Evolutionary conservation across 2,329 filamentous ascomycete genomes (phyloP).

Genomic region (Herpotrichia juniperi): DNA sequence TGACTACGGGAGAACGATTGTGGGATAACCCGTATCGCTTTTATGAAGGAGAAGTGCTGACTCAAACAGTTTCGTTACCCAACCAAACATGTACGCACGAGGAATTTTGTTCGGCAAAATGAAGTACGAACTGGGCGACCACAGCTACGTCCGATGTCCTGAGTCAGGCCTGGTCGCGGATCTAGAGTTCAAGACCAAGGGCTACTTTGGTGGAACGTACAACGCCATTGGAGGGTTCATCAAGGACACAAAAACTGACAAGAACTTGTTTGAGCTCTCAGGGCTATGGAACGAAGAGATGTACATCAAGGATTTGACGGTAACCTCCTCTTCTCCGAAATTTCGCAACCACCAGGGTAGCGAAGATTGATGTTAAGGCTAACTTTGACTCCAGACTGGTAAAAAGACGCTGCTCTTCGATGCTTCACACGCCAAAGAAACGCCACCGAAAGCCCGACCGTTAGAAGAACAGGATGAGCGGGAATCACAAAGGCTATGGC

Average conservation of each 20-base stretch:
- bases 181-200: slow-evolving; percentile 98
- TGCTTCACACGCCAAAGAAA: slow-evolving; percentile 77
- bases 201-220: slow-evolving; percentile 94
- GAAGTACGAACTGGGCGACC: slow-evolving; percentile 98
- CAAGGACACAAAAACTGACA: slow-evolving; percentile 84
- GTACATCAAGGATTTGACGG: slow-evolving; percentile 82
- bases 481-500: slow-evolving; percentile 90
- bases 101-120: slow-evolving; percentile 98
- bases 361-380: neutral
- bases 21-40: slow-evolving; percentile 54
- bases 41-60: slow-evolving; percentile 11
- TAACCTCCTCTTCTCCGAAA: slow-evolving; percentile 43
- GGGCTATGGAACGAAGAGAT: slow-evolving; percentile 96
- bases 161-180: slow-evolving; percentile 87
- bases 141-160: slow-evolving; percentile 90
- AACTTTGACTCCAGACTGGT: slow-evolving; percentile 67
- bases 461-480: slow-evolving; percentile 85
- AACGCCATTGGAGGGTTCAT: slow-evolving; percentile 94
- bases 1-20: slow-evolving; percentile 92
- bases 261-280: slow-evolving; percentile 84
- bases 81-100: slow-evolving; percentile 98
- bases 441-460: slow-evolving; percentile 74
- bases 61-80: slow-evolving; percentile 76
- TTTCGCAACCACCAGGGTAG: neutral
- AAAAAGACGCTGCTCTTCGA: slow-evolving; percentile 91